These are phyloP conservation scores for Candida krabiensis DNA, from an alignment of 805 yeast genomes.

Conservation along the genomic window DNA sequence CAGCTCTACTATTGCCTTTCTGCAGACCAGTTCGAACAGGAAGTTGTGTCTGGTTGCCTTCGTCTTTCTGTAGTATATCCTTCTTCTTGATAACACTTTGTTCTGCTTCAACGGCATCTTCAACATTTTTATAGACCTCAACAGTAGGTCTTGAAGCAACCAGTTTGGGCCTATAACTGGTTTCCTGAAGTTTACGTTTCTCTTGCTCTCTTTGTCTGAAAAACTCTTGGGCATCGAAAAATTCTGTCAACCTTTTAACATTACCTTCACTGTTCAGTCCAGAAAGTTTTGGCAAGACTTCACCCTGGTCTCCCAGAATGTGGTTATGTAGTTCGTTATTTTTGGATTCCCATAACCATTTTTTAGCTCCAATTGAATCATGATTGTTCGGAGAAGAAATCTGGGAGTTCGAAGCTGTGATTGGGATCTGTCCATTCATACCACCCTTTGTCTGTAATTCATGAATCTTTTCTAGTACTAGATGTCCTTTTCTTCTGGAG, in stretches of 20 bases:
- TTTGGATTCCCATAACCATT: slow-evolving; percentile 24
- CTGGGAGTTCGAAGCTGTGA: slow-evolving; percentile 6
- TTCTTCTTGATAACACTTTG: slow-evolving; percentile 23
- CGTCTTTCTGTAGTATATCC: slow-evolving; percentile 5
- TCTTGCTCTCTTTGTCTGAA: slow-evolving; percentile 84
- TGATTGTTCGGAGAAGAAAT: slow-evolving; percentile 1
- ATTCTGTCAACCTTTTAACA: slow-evolving; percentile 65
- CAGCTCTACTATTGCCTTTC: not conserved
- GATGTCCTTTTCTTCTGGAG: slow-evolving; percentile 19
- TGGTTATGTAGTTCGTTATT: slow-evolving; percentile 23
- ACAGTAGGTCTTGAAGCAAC: slow-evolving; percentile 82
- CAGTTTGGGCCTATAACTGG: slow-evolving; percentile 71
- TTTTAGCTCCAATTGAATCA: slow-evolving; percentile 11
- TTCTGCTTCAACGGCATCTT: slow-evolving; percentile 74
- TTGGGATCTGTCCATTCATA: slow-evolving; percentile 3
- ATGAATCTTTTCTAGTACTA: slow-evolving; percentile 26
- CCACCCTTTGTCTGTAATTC: slow-evolving; percentile 19
- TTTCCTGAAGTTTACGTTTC: slow-evolving; percentile 55
- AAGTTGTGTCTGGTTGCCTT: not conserved
- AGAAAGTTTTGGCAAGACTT: slow-evolving; percentile 15
- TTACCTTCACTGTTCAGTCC: slow-evolving; percentile 33
- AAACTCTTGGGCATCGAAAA: slow-evolving; percentile 80
- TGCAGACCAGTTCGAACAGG: not conserved
- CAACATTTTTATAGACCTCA: slow-evolving; percentile 83
- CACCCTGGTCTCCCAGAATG: slow-evolving; percentile 17